phyloP scores from a whole-genome alignment of 1,139 yeast genomes.

The Candida pseudoviswanathii region DNA sequence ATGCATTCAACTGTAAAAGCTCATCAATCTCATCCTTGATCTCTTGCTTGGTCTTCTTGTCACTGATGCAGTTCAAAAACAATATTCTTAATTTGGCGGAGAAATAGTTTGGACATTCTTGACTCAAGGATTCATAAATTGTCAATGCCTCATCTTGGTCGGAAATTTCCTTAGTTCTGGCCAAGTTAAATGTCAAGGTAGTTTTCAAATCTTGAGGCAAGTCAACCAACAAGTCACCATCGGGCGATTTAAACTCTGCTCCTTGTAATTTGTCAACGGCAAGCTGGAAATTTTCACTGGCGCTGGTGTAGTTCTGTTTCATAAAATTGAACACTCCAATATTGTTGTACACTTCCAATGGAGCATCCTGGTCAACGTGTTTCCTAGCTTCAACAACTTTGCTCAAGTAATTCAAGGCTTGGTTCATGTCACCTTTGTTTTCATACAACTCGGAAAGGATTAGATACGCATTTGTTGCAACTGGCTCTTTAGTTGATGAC shows the following conservation, averaged over 20 bases:
- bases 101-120: constrained; percentile 67
- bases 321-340: constrained; percentile 83
- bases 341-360: constrained; percentile 75
- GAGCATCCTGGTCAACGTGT: constrained; percentile 49
- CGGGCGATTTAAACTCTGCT: constrained; percentile 24
- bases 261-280: constrained; percentile 40
- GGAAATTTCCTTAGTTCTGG: constrained; percentile 59
- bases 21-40: constrained; percentile 54
- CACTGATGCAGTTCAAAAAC: constrained; percentile 48
- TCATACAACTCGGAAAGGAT: constrained; percentile 72
- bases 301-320: constrained; percentile 55
- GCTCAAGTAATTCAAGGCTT: constrained; percentile 57
- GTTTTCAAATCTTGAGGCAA: constrained; percentile 38
- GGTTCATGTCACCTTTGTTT: constrained; percentile 52
- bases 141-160: constrained; percentile 47
- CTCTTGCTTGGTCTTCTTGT: constrained; percentile 39
- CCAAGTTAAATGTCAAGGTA: constrained; percentile 61
- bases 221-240: constrained; percentile 29
- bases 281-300: constrained; percentile 44
- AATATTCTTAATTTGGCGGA: constrained; percentile 76
- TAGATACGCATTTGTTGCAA: constrained; percentile 68
- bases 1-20: constrained; percentile 55
- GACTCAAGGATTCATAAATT: constrained; percentile 57
- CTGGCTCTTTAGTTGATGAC: constrained; percentile 55
- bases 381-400: constrained; percentile 59